Base-by-base conservation (phyloP, 495 filamentous ascomycete species). In the Hypoxylon subgilvum region DNA sequence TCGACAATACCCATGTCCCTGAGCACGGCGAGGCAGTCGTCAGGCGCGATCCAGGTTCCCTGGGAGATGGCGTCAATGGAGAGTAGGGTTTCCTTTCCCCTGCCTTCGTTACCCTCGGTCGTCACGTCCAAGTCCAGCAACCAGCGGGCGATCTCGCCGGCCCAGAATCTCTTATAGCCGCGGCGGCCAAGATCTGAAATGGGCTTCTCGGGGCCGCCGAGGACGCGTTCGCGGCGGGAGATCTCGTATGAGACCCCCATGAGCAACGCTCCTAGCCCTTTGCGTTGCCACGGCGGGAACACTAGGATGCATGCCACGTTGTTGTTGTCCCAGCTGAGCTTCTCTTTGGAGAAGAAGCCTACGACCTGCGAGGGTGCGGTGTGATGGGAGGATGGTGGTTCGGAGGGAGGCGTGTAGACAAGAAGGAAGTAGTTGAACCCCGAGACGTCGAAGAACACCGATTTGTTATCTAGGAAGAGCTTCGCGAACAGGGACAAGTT, bases 321-420 rank as follows among this genome's bases (percentile, higher is more conserved):
- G 71, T 97, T 97, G 63, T 94, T 90, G 67, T 99, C 94, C 94
- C 94, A 99, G 3, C 90, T 94, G 73, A 96, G 87, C 66, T 97
- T 97, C 75, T 99, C 94, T 68, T 97, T 97, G 17, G 88, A 93
- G 80, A 96, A 99, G 82, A 96, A 99, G 44, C 95, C 94, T 6
- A 96, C 83, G 23, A 97, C 87, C 41, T 85, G 84, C 31, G 69
- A n/a, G n/a, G n/a, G n/a, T n/a, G n/a, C n/a, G n/a, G n/a, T n/a
- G n/a, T n/a, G n/a, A n/a, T n/a, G n/a, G 5, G 49, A 55, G 28
- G 47, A 65, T 14, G 73, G 44, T 5, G 74, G 28, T 55, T 66
- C 76, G 42, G 69, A 68, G 43, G 75, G 81, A 66, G 76, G 76
- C 2, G 82, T 86, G 53, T 86, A 77, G 39, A 89, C 84, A 47